Conservation (phyloP, 352 stramenopile species). For the Globisporangium emineosum region DNA sequence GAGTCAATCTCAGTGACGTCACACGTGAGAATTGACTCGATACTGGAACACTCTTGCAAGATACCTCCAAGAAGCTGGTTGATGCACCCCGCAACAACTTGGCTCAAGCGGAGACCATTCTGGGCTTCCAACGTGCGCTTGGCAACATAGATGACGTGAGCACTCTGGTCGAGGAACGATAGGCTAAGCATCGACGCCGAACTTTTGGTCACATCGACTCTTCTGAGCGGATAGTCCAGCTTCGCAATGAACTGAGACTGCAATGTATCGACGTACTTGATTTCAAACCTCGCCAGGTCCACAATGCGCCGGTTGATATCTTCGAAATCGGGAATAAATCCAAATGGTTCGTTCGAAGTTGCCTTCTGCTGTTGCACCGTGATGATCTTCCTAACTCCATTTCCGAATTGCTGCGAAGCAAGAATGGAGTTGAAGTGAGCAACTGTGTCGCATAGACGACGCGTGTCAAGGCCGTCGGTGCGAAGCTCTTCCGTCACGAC, state of each 20-base stretch:
- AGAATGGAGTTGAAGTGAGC: constrained; percentile 54
- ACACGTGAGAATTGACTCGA: constrained; percentile 67
- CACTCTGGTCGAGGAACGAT: constrained; percentile 51
- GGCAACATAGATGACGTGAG: constrained; percentile 50
- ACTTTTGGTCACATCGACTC: constrained; percentile 61
- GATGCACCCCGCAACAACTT: constrained; percentile 63
- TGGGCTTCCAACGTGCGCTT: constrained; percentile 32
- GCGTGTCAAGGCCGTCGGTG: constrained; percentile 9
- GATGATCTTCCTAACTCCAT: constrained; percentile 63
- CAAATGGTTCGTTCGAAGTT: constrained; percentile 35
- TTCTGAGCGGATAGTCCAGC: constrained; percentile 42
- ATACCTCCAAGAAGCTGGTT: constrained; percentile 66
- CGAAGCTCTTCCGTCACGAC: constrained; percentile 66
- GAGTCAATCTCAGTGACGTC: constrained; percentile 45
- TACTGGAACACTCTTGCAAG: constrained; percentile 53
- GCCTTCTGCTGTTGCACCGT: constrained; percentile 65
- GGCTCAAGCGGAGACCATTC: constrained; percentile 37
- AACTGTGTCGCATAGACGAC: constrained; percentile 26
- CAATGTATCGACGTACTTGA: constrained; percentile 49
- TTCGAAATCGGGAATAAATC: constrained; percentile 55
- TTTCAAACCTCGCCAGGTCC: constrained; percentile 38
- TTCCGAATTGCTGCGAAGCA: constrained; percentile 46
- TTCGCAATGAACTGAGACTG: constrained; percentile 62
- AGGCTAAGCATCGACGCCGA: constrained; percentile 40
- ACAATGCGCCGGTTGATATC: constrained; percentile 57